Percentiles rank a stretch among this genome's conserved stretches.
phyloP scores from a whole-genome alignment of 148 eudicot species.

The Chenopodium formosanum region DNA sequence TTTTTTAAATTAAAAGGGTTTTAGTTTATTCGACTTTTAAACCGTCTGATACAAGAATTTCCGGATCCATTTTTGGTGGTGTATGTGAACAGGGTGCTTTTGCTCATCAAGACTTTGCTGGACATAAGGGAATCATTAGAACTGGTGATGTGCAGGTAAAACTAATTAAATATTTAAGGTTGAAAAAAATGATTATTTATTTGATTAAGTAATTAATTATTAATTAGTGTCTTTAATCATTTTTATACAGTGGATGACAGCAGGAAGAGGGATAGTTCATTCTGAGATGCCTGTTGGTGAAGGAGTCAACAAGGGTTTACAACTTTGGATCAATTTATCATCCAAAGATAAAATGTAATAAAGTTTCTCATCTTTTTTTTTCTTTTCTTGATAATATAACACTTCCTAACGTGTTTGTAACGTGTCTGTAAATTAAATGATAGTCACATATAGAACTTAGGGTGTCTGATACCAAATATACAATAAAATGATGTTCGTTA shows the following conservation, averaged over 20 bases:
- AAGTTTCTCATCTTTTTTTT: neutral
- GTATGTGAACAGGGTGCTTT: constrained; percentile 61
- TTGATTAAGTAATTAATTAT: neutral
- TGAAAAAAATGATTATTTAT: neutral
- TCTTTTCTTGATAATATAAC: neutral
- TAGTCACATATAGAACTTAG: too few relatives aligned
- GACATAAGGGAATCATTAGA: constrained; percentile 75
- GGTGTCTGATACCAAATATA: too few relatives aligned
- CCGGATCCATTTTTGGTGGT: neutral
- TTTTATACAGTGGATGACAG: constrained; percentile 90
- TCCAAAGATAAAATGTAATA: constrained; percentile 87
- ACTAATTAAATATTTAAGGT: neutral
- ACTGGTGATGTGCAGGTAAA: constrained; percentile 89
- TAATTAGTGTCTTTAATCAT: neutral
- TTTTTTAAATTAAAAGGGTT: too few relatives aligned
- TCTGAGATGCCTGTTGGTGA: constrained; percentile 94
- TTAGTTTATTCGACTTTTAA: neutral
- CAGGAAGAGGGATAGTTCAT: constrained; percentile 94
- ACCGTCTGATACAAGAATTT: neutral
- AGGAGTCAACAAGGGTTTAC: constrained; percentile 76
- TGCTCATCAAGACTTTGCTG: constrained; percentile 92
- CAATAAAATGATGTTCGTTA: neutral
- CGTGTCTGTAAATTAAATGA: too few relatives aligned
- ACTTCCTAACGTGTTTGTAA: neutral
- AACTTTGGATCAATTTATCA: constrained; percentile 90